Conservation (phyloP, 768 basidiomycete species). For the Symmetrospora coprosmae region DNA sequence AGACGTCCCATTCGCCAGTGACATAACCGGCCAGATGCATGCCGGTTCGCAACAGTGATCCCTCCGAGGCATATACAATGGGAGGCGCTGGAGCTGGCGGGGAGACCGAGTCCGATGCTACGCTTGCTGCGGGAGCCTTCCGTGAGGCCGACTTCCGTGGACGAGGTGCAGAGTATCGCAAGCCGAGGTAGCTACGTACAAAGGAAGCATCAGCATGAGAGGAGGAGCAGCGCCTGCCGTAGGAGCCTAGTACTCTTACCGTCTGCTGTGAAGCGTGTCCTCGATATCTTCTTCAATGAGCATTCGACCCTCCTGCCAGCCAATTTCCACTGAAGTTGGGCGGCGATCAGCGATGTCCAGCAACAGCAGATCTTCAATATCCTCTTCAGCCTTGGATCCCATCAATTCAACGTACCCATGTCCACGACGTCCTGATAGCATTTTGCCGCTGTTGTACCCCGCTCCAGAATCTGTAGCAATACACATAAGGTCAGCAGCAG, state of each 20-base stretch:
- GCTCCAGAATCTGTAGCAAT: too few species aligned
- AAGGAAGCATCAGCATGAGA: too few species aligned
- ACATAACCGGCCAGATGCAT: constrained; percentile 5
- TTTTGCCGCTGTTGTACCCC: background rate
- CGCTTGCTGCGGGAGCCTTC: background rate
- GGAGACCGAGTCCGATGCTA: too few species aligned
- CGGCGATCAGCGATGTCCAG: too few species aligned
- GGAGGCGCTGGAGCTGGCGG: too few species aligned
- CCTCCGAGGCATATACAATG: background rate
- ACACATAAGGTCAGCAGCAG: too few species aligned
- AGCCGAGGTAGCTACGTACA: constrained; percentile 3
- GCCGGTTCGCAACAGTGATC: background rate
- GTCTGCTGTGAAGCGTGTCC: background rate
- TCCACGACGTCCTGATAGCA: background rate
- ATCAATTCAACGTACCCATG: background rate
- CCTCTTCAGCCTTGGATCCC: too few species aligned
- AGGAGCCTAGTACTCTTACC: too few species aligned
- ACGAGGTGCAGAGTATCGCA: background rate
- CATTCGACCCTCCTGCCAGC: background rate
- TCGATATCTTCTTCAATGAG: constrained; percentile 1
- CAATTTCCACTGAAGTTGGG: background rate
- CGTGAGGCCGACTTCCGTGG: background rate
- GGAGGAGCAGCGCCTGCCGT: too few species aligned
- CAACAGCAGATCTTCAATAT: too few species aligned
- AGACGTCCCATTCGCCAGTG: background rate